Conservation (phyloP, 305 asterid genomes). For the Plantago lanceolata region DNA sequence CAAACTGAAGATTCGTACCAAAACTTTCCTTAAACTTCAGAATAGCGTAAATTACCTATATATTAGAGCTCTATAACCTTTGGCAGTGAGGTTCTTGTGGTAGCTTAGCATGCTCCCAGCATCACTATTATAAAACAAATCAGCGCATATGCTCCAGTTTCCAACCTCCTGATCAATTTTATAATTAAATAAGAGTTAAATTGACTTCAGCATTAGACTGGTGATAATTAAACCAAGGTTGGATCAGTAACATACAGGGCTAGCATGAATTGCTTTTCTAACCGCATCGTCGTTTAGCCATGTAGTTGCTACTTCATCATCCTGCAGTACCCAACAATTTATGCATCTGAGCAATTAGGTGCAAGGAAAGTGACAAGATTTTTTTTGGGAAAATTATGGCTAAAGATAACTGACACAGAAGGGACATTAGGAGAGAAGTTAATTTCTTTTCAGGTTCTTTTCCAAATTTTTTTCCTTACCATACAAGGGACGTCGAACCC, state of each 20-base stretch:
- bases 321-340: slow-evolving; percentile 25
- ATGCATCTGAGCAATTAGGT: too few relatives aligned
- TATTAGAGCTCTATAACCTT: slow-evolving; percentile 50
- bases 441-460: too few relatives aligned
- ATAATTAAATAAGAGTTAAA: neutral
- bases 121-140: slow-evolving; percentile 28
- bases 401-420: too few relatives aligned
- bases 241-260: slow-evolving; percentile 30
- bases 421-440: too few relatives aligned
- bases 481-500: slow-evolving; percentile 33
- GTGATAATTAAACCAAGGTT: neutral
- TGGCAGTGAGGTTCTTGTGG: slow-evolving; percentile 43
- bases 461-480: slow-evolving; percentile 23
- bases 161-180: slow-evolving; percentile 36
- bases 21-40: too few relatives aligned
- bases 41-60: slow-evolving; percentile 33
- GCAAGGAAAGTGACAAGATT: too few relatives aligned
- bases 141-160: slow-evolving; percentile 42
- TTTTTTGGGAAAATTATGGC: too few relatives aligned
- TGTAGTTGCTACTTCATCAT: slow-evolving; percentile 41
- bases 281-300: slow-evolving; percentile 53
- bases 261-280: slow-evolving; percentile 48
- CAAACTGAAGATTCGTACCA: too few relatives aligned
- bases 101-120: slow-evolving; percentile 55
- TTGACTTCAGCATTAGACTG: neutral